These are phyloP conservation scores for Phoma herbarum DNA, from an alignment of 2,329 filamentous ascomycete genomes.

Conservation along the genomic window DNA sequence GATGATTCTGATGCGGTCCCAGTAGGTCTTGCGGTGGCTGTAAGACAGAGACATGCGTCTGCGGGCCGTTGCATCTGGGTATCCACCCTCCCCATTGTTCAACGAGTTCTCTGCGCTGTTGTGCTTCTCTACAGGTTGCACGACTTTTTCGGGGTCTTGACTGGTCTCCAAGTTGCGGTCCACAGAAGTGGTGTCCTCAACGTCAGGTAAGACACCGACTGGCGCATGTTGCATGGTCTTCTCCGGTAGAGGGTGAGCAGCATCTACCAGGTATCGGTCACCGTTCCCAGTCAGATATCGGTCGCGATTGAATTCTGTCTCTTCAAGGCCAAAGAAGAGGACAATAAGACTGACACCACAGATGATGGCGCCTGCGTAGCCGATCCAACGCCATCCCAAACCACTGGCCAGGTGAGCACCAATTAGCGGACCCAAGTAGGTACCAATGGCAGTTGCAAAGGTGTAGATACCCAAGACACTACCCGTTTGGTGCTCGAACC, in stretches of 20 bases:
- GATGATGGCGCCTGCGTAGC: conserved; percentile 29
- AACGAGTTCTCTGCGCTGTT: conserved; percentile 13
- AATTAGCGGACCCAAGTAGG: conserved; percentile 28
- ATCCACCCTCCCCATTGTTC: conserved; percentile 9
- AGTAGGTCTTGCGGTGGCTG: conserved; percentile 58
- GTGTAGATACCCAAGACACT: conserved; percentile 32
- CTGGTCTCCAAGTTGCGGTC: conserved; percentile 6
- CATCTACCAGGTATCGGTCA: conserved; percentile 19
- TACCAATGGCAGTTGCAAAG: conserved; percentile 31
- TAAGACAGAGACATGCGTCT: conserved; percentile 27
- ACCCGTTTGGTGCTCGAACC: conserved; percentile 32
- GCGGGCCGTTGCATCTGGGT: conserved; percentile 12
- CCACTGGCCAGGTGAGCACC: conserved; percentile 27
- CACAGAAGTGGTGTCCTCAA: conserved; percentile 1
- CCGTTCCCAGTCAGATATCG: conserved; percentile 19
- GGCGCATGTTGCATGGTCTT: conserved; percentile 15
- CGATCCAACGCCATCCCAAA: conserved; percentile 31
- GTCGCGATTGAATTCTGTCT: conserved; percentile 30
- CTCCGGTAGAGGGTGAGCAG: conserved; percentile 14
- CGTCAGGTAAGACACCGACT: conserved; percentile 9
- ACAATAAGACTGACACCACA: conserved; percentile 27
- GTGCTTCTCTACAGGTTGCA: conserved; percentile 21
- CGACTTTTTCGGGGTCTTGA: conserved; percentile 6
- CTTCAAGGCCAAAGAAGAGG: conserved; percentile 28
- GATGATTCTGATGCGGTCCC: conserved; percentile 64